Percentiles rank a stretch among this genome's conserved stretches.
phyloP scores from a whole-genome alignment of 441 rosid species.

The Capsella rubella region DNA sequence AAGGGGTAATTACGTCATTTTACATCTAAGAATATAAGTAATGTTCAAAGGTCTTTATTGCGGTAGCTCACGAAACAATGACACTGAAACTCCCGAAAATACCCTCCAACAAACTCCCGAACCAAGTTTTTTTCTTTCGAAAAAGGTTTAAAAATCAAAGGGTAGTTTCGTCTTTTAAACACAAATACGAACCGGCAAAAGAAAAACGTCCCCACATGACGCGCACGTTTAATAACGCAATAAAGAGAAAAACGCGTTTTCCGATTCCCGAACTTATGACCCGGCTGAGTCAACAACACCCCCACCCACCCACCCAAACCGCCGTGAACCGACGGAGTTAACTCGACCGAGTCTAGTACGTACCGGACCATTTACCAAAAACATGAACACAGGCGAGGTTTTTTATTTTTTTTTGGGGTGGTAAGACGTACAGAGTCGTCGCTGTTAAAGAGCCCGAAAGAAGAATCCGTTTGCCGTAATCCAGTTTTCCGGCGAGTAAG shows the following conservation, averaged over 20 bases:
- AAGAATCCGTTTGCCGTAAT: constrained; percentile 39
- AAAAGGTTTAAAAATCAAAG: constrained; percentile 5
- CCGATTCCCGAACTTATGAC: constrained; percentile 38
- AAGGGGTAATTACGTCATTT: constrained; percentile 38
- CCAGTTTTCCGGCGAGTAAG: constrained; percentile 40
- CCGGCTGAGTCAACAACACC: constrained; percentile 42
- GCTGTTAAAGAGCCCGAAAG: constrained; percentile 32
- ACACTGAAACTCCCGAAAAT: constrained; percentile 33
- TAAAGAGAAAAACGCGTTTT: constrained; percentile 45
- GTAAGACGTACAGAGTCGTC: constrained; percentile 43
- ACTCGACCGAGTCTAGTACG: constrained; percentile 42
- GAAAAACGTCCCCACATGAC: constrained; percentile 38
- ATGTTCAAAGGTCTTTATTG: constrained; percentile 38
- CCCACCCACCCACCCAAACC: neutral
- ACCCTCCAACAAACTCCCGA: constrained; percentile 43
- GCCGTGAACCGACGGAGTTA: constrained; percentile 29
- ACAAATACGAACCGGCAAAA: constrained; percentile 1
- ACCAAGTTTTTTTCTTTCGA: neutral
- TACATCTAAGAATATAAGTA: neutral
- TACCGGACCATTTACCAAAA: neutral
- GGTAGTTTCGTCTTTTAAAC: constrained; percentile 50
- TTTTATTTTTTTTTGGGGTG: neutral
- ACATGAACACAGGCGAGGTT: constrained; percentile 1
- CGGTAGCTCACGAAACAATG: constrained; percentile 55
- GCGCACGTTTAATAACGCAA: constrained; percentile 34